Evolutionary conservation across 768 basidiomycete species (phyloP).

Genomic region (Rhodotorula sphaerocarpa): DNA sequence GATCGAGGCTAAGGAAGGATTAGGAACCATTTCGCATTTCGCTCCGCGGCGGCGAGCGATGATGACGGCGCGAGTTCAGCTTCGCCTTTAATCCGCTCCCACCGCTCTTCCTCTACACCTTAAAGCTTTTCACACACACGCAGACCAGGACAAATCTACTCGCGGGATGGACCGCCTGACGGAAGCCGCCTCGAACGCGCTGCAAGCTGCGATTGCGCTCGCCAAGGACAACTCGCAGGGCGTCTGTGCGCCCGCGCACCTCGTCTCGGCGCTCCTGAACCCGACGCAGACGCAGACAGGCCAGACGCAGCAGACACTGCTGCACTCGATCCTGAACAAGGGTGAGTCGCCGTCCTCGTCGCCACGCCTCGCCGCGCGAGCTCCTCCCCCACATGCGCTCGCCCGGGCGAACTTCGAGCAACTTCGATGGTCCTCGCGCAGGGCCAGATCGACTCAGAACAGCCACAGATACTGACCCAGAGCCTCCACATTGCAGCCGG

Average conservation of each 20-base stretch:
- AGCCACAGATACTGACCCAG: no score
- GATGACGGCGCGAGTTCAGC: no score
- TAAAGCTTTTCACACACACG: no score
- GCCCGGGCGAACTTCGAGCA: not conserved
- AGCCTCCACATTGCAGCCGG: conserved; percentile 73
- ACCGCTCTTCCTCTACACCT: not conserved
- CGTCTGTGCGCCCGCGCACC: conserved; percentile 56
- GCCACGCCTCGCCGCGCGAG: not conserved
- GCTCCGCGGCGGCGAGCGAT: no score
- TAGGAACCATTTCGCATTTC: no score
- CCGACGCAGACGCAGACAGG: conserved; percentile 46
- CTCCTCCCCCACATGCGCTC: not conserved
- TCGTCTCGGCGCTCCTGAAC: conserved; percentile 71
- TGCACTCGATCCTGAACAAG: conserved; percentile 27
- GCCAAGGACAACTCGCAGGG: conserved; percentile 29
- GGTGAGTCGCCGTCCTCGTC: conserved; percentile 19
- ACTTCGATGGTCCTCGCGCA: conserved; percentile 33
- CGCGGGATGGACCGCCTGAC: conserved; percentile 14
- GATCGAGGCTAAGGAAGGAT: no score
- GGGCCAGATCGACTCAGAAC: conserved; percentile 64
- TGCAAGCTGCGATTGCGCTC: conserved; percentile 15
- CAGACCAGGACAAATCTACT: not conserved
- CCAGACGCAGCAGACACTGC: conserved; percentile 2
- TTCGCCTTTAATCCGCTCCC: no score
- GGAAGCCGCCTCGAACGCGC: not conserved